Base-by-base conservation (phyloP, 2,329 filamentous ascomycete species). In the Monilinia fructicola region DNA sequence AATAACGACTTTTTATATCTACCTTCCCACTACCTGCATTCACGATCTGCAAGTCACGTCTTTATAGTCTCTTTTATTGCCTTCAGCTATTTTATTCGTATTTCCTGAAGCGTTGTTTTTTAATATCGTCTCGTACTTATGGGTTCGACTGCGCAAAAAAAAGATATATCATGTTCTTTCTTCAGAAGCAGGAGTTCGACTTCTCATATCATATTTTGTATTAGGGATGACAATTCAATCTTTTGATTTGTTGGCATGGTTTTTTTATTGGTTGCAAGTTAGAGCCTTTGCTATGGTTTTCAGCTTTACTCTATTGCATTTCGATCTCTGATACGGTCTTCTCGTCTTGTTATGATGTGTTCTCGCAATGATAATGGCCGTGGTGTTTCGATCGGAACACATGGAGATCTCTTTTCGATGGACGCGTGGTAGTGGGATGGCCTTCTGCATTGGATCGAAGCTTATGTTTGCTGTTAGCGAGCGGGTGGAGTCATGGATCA, bases 1-100 rank as follows among this genome's bases (percentile, higher is more conserved):
- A 87, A 76, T 88, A 84, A 81, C 65, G 31, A 28, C 42, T 18
- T 59, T 18, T 31, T 56, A 26, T 18, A 60, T 31, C 46, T 53
- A 53, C 44, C 18, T 10, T 12, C 16, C 31, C 21, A 48, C 9
- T n/a, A 12, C 21, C 23, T 60, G 16, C n/a, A 52, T 65, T 53
- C 46, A 52, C 35, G 44, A 52, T 44, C 38, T 52, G 14, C 55
- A 10, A 65, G 28, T 52, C 42, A 52, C 44, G 31, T 48, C 44
- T 60, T 38, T 38, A 38, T 60, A 60, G 44, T 60, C 44, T 50
- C 18, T 50, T 48, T 60, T 60, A 60, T 50, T 50, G 31, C 58
- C 58, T 50, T 38, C 28, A 38, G 28, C 21, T 60, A 48, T 48
- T 16, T 60, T 60, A 18, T 50, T n/a, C 58, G 58, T 60, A 50